Evolutionary conservation across 2,329 filamentous ascomycete species (phyloP).

Genomic region (Nakataea oryzae): DNA sequence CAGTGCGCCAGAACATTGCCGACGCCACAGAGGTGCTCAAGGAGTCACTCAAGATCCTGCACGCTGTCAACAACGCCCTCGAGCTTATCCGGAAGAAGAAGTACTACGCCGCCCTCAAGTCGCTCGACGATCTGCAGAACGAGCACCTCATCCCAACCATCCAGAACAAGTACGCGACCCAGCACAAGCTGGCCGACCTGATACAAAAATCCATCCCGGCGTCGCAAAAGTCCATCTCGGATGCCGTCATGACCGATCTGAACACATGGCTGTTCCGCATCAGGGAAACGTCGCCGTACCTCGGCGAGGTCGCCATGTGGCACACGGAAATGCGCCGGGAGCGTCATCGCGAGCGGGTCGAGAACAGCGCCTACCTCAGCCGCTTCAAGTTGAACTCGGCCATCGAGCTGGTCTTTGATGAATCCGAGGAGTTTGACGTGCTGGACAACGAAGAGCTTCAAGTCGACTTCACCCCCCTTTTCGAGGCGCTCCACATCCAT

Average conservation of each 20-base stretch:
- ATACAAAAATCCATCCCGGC: slow-evolving; percentile 93
- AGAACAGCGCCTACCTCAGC: slow-evolving; percentile 62
- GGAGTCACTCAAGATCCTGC: slow-evolving; percentile 83
- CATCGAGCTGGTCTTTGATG: slow-evolving; percentile 90
- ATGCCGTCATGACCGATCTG: slow-evolving; percentile 92
- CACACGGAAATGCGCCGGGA: slow-evolving; percentile 82
- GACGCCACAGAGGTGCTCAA: slow-evolving; percentile 82
- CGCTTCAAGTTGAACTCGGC: slow-evolving; percentile 92
- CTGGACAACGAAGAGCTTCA: slow-evolving; percentile 91
- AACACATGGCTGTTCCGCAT: slow-evolving; percentile 97
- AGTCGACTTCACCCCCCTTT: slow-evolving; percentile 88
- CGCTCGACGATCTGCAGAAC: slow-evolving; percentile 90
- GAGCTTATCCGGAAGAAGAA: slow-evolving; percentile 87
- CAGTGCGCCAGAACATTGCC: slow-evolving; percentile 89
- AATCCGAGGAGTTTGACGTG: slow-evolving; percentile 90
- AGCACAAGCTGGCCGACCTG: slow-evolving; percentile 89
- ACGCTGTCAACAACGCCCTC: slow-evolving; percentile 88
- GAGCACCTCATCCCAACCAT: slow-evolving; percentile 70
- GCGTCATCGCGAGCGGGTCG: slow-evolving; percentile 72
- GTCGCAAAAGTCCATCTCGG: slow-evolving; percentile 85
- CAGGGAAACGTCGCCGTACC: slow-evolving; percentile 87
- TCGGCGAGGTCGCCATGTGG: slow-evolving; percentile 94
- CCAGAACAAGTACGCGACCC: slow-evolving; percentile 77
- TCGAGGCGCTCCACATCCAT: slow-evolving; percentile 93
- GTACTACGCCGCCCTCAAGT: slow-evolving; percentile 89